Base-by-base conservation (phyloP, 371 early-diverging fungal species). In the Spraguea lophii region DNA sequence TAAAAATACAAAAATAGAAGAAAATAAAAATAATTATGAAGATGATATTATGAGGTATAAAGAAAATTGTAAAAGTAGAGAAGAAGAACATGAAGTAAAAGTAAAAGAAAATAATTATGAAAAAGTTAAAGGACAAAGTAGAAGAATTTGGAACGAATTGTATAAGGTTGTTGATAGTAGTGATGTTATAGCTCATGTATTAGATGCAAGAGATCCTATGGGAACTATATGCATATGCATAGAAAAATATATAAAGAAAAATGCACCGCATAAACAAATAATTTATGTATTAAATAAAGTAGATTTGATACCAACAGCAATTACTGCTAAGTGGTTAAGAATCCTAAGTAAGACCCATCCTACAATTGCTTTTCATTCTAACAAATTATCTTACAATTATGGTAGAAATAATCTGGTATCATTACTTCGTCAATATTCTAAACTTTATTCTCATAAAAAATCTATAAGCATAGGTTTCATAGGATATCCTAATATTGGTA, bases 261-360 rank as follows among this genome's bases (percentile, higher is more conserved):
- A 94, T 65, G 84, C 83, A 26, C 76, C 78, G 30, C 91, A 92
- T 74, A 95, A 94, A 74, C 91, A 94, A 61, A 57, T 98, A 54
- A 78, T 95, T 32, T 93, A 84, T 71, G 77, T 98, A n/a, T 76
- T 98, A 35, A 98, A 98, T 81, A 98, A 98, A 75, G 88, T 88
- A 57, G 99, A 98, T 76, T 73, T 98, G 50, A 85, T 98, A 0
- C 99, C 99, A 19, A 88, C 91, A 30, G 86, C 88, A 83, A 89
- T 88, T n/a, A 91, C 94, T 15, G 83, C 82, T 59, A 73, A 80
- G 60, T 94, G 94, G 94, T 84, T 94, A 22, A 78, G 78, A 50
- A 73, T 74, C 36, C 75, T 98, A 10, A 85, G 86, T 1, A 77
- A 79, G 61, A 83, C 82, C 50, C 79, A 82, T 57, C 94, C 97